phyloP scores from a whole-genome alignment of 345 rosid genomes.

The Syzygium aqueum region DNA sequence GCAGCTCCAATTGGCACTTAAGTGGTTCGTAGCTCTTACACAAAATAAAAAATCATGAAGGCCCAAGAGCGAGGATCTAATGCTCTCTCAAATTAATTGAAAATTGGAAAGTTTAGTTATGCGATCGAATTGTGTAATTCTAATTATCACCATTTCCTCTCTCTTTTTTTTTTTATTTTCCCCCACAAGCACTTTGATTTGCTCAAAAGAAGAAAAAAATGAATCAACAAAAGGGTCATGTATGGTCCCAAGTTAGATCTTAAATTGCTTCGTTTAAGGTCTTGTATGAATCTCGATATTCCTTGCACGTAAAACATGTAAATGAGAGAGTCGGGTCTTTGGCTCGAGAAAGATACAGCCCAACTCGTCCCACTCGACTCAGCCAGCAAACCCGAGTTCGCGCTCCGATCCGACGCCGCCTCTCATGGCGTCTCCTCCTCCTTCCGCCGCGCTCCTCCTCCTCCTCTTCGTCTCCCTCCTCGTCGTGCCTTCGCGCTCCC shows the following conservation, averaged over 20 bases:
- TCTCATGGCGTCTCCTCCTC: background rate
- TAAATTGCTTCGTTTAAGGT: no score
- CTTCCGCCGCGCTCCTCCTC: background rate
- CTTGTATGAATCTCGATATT: rapidly evolving
- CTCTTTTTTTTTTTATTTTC: background rate
- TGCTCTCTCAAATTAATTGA: background rate
- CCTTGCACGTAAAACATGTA: no score
- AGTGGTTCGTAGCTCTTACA: background rate
- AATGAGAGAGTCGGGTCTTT: no score
- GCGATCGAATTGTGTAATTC: background rate
- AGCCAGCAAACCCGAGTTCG: background rate
- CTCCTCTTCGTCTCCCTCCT: background rate
- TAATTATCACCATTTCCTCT: background rate
- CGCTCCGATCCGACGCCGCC: background rate
- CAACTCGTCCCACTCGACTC: background rate
- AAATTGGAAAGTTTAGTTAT: background rate
- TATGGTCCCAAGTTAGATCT: no score
- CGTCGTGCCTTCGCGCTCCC: background rate
- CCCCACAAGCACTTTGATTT: background rate
- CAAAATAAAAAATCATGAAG: background rate
- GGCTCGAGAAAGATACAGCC: no score
- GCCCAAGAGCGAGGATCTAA: background rate
- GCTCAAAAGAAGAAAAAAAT: background rate
- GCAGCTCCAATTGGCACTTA: rapidly evolving
- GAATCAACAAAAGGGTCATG: background rate